Conservation (phyloP, 1,284 basidiomycete species). For the Amylostereum areolatum region DNA sequence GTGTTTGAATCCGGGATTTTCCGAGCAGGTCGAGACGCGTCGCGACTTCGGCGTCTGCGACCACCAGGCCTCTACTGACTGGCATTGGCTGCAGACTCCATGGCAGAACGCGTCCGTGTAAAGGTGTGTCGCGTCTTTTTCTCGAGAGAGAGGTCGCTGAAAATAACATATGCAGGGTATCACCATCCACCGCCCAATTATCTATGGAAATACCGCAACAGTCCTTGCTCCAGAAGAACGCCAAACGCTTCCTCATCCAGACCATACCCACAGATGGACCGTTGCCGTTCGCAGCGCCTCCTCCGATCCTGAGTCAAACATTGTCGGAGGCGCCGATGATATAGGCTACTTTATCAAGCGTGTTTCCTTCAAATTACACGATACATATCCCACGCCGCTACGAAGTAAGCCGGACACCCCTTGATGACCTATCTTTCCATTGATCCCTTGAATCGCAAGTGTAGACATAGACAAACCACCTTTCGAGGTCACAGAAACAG, state of each 20-base stretch:
- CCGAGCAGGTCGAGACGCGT: constrained; percentile 16
- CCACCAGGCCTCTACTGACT: constrained; percentile 37
- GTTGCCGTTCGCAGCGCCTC: constrained; percentile 85
- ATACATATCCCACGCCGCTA: constrained; percentile 90
- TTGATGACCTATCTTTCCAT: not conserved
- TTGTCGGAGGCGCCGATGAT: constrained; percentile 86
- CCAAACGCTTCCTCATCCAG: constrained; percentile 44
- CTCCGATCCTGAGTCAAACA: constrained; percentile 53
- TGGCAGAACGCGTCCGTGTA: constrained; percentile 60
- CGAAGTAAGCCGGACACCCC: constrained; percentile 58
- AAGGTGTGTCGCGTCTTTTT: constrained; percentile 36
- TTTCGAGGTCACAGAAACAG: constrained; percentile 93
- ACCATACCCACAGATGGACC: constrained; percentile 97
- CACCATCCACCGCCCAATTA: constrained; percentile 85
- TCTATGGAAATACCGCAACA: constrained; percentile 94
- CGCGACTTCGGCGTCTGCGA: constrained; percentile 8
- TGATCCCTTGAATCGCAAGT: not conserved
- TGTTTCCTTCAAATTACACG: constrained; percentile 97
- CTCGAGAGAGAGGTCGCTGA: not conserved
- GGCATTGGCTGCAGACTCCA: too few relatives aligned
- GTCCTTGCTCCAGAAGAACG: constrained; percentile 78
- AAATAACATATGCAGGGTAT: constrained; percentile 57
- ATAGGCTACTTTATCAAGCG: constrained; percentile 87
- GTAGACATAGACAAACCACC: constrained; percentile 89
- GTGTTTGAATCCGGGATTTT: not conserved